These are phyloP conservation scores for Trametes cinnabarina DNA, from an alignment of 768 basidiomycete genomes.

Conservation along the genomic window DNA sequence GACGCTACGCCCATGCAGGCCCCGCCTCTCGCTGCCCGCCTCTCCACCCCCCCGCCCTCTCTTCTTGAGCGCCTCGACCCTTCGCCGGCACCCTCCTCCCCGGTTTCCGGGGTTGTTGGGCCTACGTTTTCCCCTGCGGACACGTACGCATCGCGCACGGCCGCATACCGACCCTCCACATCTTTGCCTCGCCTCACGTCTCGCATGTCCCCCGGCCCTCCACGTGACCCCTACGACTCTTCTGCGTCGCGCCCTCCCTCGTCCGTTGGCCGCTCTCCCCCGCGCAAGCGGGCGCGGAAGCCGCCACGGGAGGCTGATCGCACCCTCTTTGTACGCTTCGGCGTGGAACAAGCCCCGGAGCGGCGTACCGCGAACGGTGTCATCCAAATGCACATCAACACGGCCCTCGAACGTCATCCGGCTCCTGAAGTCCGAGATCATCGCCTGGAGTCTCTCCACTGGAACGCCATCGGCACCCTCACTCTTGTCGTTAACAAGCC, in stretches of 20 bases:
- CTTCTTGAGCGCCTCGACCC: not conserved
- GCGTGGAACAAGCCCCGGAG: not conserved
- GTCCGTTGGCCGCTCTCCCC: not conserved
- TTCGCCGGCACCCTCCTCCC: not conserved
- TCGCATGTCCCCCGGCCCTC: not conserved
- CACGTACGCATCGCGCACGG: not conserved
- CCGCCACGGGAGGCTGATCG: not conserved
- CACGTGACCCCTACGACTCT: not conserved
- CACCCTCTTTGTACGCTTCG: not conserved
- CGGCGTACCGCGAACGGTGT: not conserved
- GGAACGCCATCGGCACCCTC: not conserved
- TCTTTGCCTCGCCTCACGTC: not conserved
- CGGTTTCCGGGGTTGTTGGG: no score
- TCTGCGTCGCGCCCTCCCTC: not conserved
- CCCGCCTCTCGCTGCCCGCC: not conserved
- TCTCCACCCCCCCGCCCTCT: not conserved
- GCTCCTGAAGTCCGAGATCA: not conserved
- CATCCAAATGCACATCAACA: not conserved
- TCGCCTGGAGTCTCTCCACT: not conserved
- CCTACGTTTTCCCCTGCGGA: not conserved
- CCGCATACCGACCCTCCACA: not conserved
- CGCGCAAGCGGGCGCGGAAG: not conserved
- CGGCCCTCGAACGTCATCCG: not conserved
- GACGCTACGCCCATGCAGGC: not conserved
- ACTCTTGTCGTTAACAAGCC: not conserved